Evolutionary conservation across 2,329 filamentous ascomycete genomes (phyloP).

Genomic region (Fusarium redolens): DNA sequence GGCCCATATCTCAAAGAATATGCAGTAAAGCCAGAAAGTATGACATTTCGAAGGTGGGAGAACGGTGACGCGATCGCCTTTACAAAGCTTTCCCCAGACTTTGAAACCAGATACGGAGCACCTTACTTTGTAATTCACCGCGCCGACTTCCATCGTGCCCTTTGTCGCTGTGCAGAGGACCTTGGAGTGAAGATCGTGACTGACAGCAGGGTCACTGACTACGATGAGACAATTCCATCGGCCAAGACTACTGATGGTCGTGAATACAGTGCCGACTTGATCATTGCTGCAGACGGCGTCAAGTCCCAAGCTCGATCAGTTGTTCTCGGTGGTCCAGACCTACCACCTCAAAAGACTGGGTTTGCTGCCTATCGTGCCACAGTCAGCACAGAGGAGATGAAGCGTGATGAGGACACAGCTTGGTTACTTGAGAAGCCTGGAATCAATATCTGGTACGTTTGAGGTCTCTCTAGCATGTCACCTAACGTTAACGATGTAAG

Average conservation of each 20-base stretch:
- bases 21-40: conserved; percentile 1
- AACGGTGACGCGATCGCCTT: background rate
- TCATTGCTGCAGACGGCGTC: conserved; percentile 2
- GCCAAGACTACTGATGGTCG: background rate
- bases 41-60: conserved; percentile 7
- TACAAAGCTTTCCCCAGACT: background rate
- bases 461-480: rapidly evolving
- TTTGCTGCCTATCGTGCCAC: conserved; percentile 2
- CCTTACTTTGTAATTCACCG: conserved; percentile 1
- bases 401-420: background rate
- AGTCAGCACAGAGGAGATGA: background rate
- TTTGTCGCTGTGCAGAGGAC: background rate
- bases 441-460: conserved; percentile 2
- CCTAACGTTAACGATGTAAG: rapidly evolving
- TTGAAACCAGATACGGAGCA: background rate
- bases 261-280: background rate
- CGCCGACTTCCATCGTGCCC: conserved; percentile 2
- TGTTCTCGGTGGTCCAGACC: background rate
- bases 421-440: background rate
- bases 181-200: background rate
- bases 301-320: background rate
- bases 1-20: background rate
- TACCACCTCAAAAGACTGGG: background rate
- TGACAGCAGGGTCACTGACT: background rate
- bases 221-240: background rate